These are phyloP conservation scores for Aspergillus luchuensis DNA, from an alignment of 2,329 filamentous ascomycete genomes.

Conservation along the genomic window DNA sequence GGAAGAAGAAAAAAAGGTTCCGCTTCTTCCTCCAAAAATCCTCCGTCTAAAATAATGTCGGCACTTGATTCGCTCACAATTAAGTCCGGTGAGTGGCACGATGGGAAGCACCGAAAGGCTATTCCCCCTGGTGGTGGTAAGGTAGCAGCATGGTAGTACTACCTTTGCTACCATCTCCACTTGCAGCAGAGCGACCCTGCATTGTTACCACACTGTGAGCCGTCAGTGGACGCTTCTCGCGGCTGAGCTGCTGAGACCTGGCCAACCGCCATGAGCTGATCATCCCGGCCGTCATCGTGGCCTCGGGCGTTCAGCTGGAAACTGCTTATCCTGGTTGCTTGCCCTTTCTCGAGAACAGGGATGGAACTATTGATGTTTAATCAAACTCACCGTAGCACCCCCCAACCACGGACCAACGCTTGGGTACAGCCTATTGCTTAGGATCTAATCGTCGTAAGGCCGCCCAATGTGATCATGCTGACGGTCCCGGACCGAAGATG, in stretches of 20 bases:
- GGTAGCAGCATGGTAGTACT: slow-evolving; percentile 15
- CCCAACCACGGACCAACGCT: slow-evolving; percentile 1
- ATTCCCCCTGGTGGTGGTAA: slow-evolving; percentile 9
- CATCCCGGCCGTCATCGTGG: slow-evolving; percentile 2
- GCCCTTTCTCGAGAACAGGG: background rate
- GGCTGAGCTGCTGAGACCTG: slow-evolving; percentile 10
- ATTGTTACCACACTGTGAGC: slow-evolving; percentile 31
- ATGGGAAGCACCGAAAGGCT: slow-evolving; percentile 18
- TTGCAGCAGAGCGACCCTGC: slow-evolving; percentile 31
- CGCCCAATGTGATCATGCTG: background rate
- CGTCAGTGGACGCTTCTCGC: slow-evolving; percentile 3
- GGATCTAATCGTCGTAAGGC: background rate
- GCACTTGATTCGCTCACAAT: slow-evolving; percentile 14
- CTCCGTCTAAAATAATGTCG: slow-evolving; percentile 8
- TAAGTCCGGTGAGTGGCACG: slow-evolving; percentile 20
- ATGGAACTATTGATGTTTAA: background rate
- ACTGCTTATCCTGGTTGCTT: background rate
- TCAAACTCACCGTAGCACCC: background rate
- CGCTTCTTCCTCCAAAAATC: slow-evolving; percentile 14
- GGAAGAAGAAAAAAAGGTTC: background rate
- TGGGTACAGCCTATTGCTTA: background rate
- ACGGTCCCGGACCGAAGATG: background rate
- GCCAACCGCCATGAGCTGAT: slow-evolving; percentile 1
- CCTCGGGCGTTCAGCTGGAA: background rate
- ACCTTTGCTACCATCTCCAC: slow-evolving; percentile 10